Evolutionary conservation across 2,329 filamentous ascomycete genomes (phyloP).

Genomic region (Xylaria sp.): DNA sequence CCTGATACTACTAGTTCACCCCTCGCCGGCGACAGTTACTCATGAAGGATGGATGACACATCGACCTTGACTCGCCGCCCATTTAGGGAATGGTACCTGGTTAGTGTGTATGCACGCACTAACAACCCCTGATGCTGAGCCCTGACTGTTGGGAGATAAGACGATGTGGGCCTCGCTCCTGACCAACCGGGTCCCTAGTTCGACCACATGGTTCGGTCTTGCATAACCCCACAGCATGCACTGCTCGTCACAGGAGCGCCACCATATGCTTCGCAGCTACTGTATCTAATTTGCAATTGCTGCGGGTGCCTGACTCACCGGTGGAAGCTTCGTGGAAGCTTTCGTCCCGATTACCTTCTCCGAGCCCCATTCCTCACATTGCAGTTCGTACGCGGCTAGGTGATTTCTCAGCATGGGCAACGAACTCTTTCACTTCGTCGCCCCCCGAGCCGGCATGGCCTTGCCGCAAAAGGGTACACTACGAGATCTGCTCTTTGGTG

Average conservation of each 20-base stretch:
- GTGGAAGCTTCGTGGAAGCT: neutral
- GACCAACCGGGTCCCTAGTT: slow-evolving; percentile 47
- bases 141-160: slow-evolving; percentile 21
- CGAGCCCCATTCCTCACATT: neutral
- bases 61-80: slow-evolving; percentile 24
- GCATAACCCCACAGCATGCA: slow-evolving; percentile 30
- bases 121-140: slow-evolving; percentile 6
- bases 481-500: neutral
- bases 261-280: slow-evolving; percentile 13
- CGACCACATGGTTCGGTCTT: slow-evolving; percentile 30
- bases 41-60: slow-evolving; percentile 29
- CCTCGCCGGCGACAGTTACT: neutral
- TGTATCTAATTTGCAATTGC: no score
- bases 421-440: slow-evolving; percentile 1
- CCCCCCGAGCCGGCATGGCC: neutral
- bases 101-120: neutral
- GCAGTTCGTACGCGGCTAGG: neutral
- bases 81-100: neutral
- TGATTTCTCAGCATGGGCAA: neutral
- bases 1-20: neutral
- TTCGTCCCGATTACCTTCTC: neutral
- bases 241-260: slow-evolving; percentile 12
- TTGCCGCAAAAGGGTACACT: neutral
- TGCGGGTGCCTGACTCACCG: neutral
- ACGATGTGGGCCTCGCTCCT: slow-evolving; percentile 9